Evolutionary conservation across 176 grass and related monocot species (phyloP), one percentile per base, ranked within the genome.

Genomic region (Oryza nivara): DNA sequence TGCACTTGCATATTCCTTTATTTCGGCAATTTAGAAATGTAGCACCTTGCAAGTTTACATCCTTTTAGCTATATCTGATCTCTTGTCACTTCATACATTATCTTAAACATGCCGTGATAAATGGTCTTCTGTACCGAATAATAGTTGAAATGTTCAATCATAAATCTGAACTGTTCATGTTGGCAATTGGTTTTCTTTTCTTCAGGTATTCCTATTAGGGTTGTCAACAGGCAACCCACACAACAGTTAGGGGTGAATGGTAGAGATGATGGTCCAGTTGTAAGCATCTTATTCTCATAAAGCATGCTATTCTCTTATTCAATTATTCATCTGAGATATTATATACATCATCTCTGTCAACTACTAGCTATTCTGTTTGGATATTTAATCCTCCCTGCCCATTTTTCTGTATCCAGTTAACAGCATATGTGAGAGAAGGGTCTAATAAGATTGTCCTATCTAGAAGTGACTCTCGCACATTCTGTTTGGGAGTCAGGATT

Each of bases 401-500:
- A 67, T 73, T 77, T 85, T 70, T 72, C 64, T 85, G 56, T 60
- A 60, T 65, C 51, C 81, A 96, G 91, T 77, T 96, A 88, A 90
- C 83, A 20, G 26, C 80, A 68, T 89, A 70, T 82, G 80, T 88
- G 73, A 89, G 43, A 64, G 94, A 96, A 75, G 91, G 91, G 26
- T 56, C 56, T 81, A 96, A 93, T 63, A 96, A 88, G 73, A 96
- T 96, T 70, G 51, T 71, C 89, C 67, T 96, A 43, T 91, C 89
- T 23, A 91, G 78, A 86, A 76, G 80, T 80, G 93, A 98, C 83
- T 64, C 85, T 68, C 91, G 96, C 36, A 82, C 70, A 7, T 98
- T 98, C 86, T 98, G 92, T 86, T 89, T 98, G 56, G 96, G 92
- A 65, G 54, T 98, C 81, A 91, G 91, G 92, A 86, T 98, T 80